Evolutionary conservation across 306 rosid genomes (phyloP), one percentile per base, ranked within the genome.

Genomic region (Castanopsis chinensis): DNA sequence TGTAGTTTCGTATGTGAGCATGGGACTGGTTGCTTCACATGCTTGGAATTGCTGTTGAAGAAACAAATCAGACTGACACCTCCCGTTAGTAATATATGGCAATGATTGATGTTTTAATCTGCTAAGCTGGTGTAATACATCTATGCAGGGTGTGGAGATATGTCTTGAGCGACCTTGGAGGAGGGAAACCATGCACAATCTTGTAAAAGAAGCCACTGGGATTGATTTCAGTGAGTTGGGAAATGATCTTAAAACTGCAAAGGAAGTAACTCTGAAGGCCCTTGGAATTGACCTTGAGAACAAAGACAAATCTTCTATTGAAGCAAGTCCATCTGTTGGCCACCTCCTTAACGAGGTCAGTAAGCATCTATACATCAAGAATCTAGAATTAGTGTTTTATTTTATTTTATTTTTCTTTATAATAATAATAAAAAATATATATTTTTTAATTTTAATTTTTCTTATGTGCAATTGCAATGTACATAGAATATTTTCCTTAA

Each of bases 171-270:
- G 88, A 58, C 99, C 98, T 7, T 95, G 98, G 99, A 93, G 92
- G 89, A 89, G 97, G 87, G 97, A 91, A 86, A 89, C 98, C 67
- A 95, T 95, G 99, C 97, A 95, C 90, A 89, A 85, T 85, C 98
- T 95, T 73, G 99, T 95, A 71, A 90, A 95, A 87, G 98, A 93
- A 88, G 57, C 81, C 82, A 73, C 96, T 11, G 96, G 92, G 57
- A 79, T 93, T 57, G 88, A 89, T 91, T 90, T 92, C 81, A 78
- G 59, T 80, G 96, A 89, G 76, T 78, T 91, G 60, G 88, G 85
- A 71, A 84, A 81, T 84, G 92, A 93, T 88, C 90, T 95, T 65
- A 85, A 80, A 78, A 83, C 61, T 85, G 94, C 93, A 51, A 93
- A 91, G 81, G 89, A 93, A 82, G 86, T 83, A 79, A 87, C 90